Evolutionary conservation across 306 rosid species (phyloP).

Genomic region (Macrotyloma uniflorum): DNA sequence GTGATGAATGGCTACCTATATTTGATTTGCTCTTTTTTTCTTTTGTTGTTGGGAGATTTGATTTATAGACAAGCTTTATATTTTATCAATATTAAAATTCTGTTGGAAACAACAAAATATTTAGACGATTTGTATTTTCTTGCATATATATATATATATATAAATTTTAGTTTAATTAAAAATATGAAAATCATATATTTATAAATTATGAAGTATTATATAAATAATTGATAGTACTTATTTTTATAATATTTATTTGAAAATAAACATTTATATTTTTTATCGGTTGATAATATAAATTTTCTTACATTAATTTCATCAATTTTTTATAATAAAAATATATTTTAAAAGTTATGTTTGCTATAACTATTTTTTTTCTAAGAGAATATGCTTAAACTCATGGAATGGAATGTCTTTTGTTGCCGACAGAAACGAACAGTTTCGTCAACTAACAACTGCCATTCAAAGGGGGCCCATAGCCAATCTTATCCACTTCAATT

Average conservation of each 20-base stretch:
- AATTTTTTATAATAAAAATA: not conserved
- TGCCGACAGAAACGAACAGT: conserved; percentile 41
- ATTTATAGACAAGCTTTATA: not conserved
- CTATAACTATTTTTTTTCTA: not conserved
- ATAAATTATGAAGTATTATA: not conserved
- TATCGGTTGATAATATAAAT: not conserved
- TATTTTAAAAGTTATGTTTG: not conserved
- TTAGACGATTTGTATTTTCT: not conserved
- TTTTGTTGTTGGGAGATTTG: not conserved
- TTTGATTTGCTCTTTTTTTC: not conserved
- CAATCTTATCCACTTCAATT: conserved; percentile 3
- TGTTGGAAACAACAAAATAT: not conserved
- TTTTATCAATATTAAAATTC: not conserved
- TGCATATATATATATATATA: not conserved
- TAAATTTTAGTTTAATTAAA: not conserved
- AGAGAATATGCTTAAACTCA: not conserved
- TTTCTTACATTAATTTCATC: not conserved
- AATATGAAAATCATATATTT: not conserved
- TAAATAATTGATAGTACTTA: not conserved
- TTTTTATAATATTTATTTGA: not conserved
- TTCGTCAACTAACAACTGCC: conserved; percentile 26
- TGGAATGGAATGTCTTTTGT: conserved; percentile 26
- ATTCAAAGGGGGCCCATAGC: conserved; percentile 37
- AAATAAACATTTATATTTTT: not conserved
- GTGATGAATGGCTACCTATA: not conserved